A percentile compares a stretch with the other conserved stretches of the same genome.
These are phyloP conservation scores for Sporothrix sp. DNA, from an alignment of 2,329 filamentous ascomycete species.

Conservation along the genomic window DNA sequence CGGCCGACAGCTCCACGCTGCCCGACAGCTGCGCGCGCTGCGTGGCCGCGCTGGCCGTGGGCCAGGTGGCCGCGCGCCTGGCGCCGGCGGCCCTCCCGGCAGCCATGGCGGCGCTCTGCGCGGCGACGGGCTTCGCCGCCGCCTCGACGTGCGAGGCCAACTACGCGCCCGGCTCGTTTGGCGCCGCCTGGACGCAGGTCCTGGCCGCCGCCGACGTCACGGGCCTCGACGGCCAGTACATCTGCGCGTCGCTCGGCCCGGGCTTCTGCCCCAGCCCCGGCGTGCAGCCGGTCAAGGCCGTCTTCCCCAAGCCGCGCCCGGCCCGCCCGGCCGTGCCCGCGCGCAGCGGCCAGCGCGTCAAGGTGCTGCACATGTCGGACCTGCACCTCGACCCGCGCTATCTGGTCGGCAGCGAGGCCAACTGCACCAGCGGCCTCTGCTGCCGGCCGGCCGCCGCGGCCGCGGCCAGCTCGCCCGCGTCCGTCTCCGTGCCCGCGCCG, in stretches of 20 bases:
- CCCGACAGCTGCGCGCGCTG: slow-evolving; percentile 44
- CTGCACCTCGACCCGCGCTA: slow-evolving; percentile 50
- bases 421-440: slow-evolving; percentile 51
- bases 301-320: slow-evolving; percentile 47
- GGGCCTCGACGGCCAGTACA: slow-evolving; percentile 46
- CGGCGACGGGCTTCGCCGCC: slow-evolving; percentile 35
- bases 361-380: slow-evolving; percentile 50
- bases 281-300: slow-evolving; percentile 35
- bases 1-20: slow-evolving; percentile 23
- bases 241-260: slow-evolving; percentile 41
- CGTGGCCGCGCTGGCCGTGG: slow-evolving; percentile 39
- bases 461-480: slow-evolving; percentile 26
- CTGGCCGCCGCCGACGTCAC: slow-evolving; percentile 42
- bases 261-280: slow-evolving; percentile 38
- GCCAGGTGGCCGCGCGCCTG: slow-evolving; percentile 39
- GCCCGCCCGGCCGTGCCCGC: slow-evolving; percentile 31
- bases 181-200: slow-evolving; percentile 48
- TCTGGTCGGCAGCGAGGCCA: slow-evolving; percentile 39
- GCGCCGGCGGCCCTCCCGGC: slow-evolving; percentile 39
- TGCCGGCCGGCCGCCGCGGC: slow-evolving; percentile 35
- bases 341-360: slow-evolving; percentile 42
- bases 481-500: slow-evolving; percentile 38
- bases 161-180: slow-evolving; percentile 38
- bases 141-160: slow-evolving; percentile 37
- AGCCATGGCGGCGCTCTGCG: slow-evolving; percentile 42